phyloP scores from a whole-genome alignment of 108 stramenopile genomes.

The Cyclotella atomus region DNA sequence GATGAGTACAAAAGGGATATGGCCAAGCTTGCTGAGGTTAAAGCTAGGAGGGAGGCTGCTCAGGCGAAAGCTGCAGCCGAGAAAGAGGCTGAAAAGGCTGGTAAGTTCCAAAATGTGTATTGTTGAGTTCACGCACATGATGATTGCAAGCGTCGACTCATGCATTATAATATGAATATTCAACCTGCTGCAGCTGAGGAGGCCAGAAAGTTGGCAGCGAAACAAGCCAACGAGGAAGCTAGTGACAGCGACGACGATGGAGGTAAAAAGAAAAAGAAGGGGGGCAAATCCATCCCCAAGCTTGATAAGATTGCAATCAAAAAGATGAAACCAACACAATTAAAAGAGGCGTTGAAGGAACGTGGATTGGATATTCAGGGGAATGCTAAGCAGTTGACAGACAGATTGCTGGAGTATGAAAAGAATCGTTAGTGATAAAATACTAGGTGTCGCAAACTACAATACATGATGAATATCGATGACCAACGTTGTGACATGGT shows the following conservation, averaged over 20 bases:
- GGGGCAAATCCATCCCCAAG: constrained; percentile 63
- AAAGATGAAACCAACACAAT: constrained; percentile 89
- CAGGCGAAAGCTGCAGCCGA: constrained; percentile 56
- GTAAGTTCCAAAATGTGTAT: too few species aligned
- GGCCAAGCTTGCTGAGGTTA: constrained; percentile 84
- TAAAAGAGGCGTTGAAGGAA: constrained; percentile 90
- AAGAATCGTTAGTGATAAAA: constrained; percentile 58
- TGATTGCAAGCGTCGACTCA: too few species aligned
- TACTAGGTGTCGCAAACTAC: not conserved
- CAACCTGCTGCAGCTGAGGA: constrained; percentile 60
- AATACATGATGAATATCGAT: not conserved
- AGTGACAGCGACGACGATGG: constrained; percentile 53
- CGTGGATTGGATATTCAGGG: constrained; percentile 86
- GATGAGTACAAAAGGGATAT: constrained; percentile 89
- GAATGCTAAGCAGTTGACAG: constrained; percentile 75
- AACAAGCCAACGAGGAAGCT: constrained; percentile 32
- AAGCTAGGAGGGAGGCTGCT: constrained; percentile 74
- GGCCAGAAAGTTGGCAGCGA: constrained; percentile 54
- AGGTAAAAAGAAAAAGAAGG: constrained; percentile 60
- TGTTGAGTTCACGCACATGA: too few species aligned
- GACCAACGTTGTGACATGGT: too few species aligned
- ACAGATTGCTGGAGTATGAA: constrained; percentile 78
- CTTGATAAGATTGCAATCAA: constrained; percentile 87
- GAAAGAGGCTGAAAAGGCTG: constrained; percentile 61
- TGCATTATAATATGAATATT: too few species aligned